Evolutionary conservation across 1,139 yeast species (phyloP).

Genomic region (Diutina rugosa): DNA sequence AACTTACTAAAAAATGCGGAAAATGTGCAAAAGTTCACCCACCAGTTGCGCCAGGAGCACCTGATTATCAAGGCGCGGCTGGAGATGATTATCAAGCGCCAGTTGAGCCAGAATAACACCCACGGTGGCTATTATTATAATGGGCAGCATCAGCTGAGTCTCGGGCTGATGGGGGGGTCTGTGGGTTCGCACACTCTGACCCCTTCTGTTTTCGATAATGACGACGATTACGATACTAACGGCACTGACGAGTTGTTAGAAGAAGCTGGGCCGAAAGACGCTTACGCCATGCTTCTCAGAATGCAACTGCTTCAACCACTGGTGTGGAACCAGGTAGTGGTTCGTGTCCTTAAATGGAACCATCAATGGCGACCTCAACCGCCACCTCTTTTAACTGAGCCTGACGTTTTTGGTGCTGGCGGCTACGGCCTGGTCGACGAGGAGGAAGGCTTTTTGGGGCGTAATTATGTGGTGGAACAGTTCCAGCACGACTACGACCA

Average conservation of each 20-base stretch:
- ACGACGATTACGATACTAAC: not conserved
- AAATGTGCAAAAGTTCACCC: slow-evolving; percentile 17
- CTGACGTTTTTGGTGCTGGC: not conserved
- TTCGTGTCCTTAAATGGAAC: not conserved
- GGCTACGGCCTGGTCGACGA: slow-evolving; percentile 22
- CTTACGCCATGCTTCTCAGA: not conserved
- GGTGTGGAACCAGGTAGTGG: not conserved
- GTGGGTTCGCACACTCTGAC: not conserved
- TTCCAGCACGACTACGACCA: slow-evolving; percentile 24
- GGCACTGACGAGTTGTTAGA: not conserved
- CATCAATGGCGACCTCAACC: slow-evolving; percentile 2
- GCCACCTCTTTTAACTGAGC: not conserved
- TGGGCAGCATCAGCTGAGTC: slow-evolving; percentile 9
- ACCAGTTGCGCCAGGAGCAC: slow-evolving; percentile 18
- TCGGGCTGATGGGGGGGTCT: not conserved
- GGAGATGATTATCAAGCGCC: slow-evolving; percentile 19
- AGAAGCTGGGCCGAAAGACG: not conserved
- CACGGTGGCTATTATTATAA: not conserved
- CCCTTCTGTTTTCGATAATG: not conserved
- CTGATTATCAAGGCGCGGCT: slow-evolving; percentile 19
- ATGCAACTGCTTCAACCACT: not conserved
- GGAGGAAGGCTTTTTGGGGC: slow-evolving; percentile 12
- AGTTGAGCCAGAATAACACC: slow-evolving; percentile 11
- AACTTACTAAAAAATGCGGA: slow-evolving; percentile 30
- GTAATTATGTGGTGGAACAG: slow-evolving; percentile 12